Evolutionary conservation across 2,329 filamentous ascomycete species (phyloP).

Genomic region (Venturia pyrina): DNA sequence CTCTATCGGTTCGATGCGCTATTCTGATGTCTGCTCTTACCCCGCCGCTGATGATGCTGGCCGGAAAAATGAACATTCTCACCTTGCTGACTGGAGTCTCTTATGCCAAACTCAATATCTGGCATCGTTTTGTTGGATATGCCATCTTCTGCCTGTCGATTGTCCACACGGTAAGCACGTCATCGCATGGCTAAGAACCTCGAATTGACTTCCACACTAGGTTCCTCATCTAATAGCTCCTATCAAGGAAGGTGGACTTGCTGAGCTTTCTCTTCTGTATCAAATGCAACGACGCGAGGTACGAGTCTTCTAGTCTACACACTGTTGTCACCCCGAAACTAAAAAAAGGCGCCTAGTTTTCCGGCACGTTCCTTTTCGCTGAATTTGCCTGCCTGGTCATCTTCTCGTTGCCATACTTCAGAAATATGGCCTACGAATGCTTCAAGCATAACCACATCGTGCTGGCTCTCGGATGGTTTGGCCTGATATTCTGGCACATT

Average conservation of each 20-base stretch:
- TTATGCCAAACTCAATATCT: conserved; percentile 22
- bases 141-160: conserved; percentile 18
- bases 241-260: conserved; percentile 17
- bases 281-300: conserved; percentile 16
- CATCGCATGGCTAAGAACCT: background rate
- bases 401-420: conserved; percentile 21
- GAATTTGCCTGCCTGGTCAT: conserved; percentile 18
- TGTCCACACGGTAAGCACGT: conserved; percentile 18
- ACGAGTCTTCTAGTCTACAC: background rate
- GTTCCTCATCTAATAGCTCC: conserved; percentile 18
- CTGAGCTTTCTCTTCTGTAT: conserved; percentile 16
- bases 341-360: conserved; percentile 13
- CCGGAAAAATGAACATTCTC: conserved; percentile 23
- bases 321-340: too few species aligned
- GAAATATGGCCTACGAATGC: conserved; percentile 18
- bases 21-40: conserved; percentile 21
- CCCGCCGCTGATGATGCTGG: conserved; percentile 20
- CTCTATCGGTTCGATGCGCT: conserved; percentile 19
- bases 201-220: background rate
- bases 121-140: conserved; percentile 18
- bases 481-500: conserved; percentile 21
- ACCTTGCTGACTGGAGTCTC: conserved; percentile 22
- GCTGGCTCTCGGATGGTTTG: conserved; percentile 18
- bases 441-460: conserved; percentile 21
- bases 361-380: conserved; percentile 17